Evolutionary conservation across 2,329 filamentous ascomycete genomes (phyloP).

Genomic region (Lasiodiplodia citricola): DNA sequence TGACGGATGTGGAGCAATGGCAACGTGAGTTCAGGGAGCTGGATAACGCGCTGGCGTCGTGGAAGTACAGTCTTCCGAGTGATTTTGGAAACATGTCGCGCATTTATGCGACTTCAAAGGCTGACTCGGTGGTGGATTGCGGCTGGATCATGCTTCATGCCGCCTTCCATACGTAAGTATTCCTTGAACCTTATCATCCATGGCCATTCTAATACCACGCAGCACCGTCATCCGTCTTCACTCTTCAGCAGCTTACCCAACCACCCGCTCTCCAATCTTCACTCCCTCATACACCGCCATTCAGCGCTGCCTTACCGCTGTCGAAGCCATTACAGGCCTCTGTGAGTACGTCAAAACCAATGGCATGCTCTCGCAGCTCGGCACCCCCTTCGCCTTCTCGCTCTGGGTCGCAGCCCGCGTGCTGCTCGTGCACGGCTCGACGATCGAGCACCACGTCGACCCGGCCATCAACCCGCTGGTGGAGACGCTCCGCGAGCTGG

Average conservation of each 20-base stretch:
- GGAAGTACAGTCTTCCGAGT: conserved; percentile 81
- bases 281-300: conserved; percentile 85
- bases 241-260: conserved; percentile 91
- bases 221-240: conserved; percentile 85
- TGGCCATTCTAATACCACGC: not conserved
- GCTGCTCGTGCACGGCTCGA: conserved; percentile 86
- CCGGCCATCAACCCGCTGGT: conserved; percentile 83
- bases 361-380: conserved; percentile 77
- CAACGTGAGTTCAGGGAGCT: conserved; percentile 85
- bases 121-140: conserved; percentile 64
- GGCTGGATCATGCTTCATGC: conserved; percentile 91
- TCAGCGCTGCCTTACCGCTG: conserved; percentile 81
- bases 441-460: conserved; percentile 82
- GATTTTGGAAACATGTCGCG: conserved; percentile 87
- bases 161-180: conserved; percentile 77
- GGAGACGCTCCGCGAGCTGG: conserved; percentile 79
- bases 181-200: not conserved
- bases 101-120: conserved; percentile 58
- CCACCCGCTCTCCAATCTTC: conserved; percentile 85
- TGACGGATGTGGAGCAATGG: conserved; percentile 88
- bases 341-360: conserved; percentile 77
- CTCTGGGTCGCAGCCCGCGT: conserved; percentile 90
- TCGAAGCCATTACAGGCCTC: conserved; percentile 71
- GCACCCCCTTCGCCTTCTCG: conserved; percentile 89
- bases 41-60: conserved; percentile 77